Conservation (phyloP, 169 alveolate species). For the Plasmodium sp. region DNA sequence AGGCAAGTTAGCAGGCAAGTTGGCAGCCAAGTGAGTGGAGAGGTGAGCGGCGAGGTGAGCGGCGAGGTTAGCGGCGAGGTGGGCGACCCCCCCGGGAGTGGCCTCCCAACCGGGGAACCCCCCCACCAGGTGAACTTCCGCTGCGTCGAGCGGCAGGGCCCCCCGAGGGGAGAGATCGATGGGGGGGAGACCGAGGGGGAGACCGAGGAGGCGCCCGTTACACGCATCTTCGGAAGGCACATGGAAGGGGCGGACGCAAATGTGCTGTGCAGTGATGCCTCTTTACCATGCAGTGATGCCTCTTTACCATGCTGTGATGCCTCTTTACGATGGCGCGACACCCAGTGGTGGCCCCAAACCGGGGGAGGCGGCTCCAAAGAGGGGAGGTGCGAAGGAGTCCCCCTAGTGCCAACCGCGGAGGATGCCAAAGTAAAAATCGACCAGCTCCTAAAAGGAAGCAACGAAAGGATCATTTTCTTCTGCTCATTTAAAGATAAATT, state of each 20-base stretch:
- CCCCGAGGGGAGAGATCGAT: not conserved
- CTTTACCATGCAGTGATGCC: too few species aligned
- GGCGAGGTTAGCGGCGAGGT: not conserved
- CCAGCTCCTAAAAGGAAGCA: not conserved
- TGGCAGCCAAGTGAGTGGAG: not conserved
- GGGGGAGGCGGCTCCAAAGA: not conserved
- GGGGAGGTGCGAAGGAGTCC: not conserved
- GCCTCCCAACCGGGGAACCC: not conserved
- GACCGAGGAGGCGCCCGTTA: not conserved
- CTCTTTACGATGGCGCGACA: too few species aligned
- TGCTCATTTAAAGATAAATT: conserved; percentile 12
- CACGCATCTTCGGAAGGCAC: not conserved
- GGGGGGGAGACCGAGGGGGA: not conserved
- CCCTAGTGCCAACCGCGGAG: conserved; percentile 1
- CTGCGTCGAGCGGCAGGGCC: not conserved
- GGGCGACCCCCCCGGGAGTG: not conserved
- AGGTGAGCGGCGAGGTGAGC: not conserved
- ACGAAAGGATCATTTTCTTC: not conserved
- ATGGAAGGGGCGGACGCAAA: not conserved
- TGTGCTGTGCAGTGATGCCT: not conserved
- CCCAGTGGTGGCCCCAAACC: not conserved
- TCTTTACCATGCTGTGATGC: too few species aligned
- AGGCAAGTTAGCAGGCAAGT: not conserved
- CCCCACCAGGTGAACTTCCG: not conserved
- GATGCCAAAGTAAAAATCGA: conserved; percentile 15